phyloP scores from a whole-genome alignment of 2,329 filamentous ascomycete genomes.

The Chaetomium sp. region DNA sequence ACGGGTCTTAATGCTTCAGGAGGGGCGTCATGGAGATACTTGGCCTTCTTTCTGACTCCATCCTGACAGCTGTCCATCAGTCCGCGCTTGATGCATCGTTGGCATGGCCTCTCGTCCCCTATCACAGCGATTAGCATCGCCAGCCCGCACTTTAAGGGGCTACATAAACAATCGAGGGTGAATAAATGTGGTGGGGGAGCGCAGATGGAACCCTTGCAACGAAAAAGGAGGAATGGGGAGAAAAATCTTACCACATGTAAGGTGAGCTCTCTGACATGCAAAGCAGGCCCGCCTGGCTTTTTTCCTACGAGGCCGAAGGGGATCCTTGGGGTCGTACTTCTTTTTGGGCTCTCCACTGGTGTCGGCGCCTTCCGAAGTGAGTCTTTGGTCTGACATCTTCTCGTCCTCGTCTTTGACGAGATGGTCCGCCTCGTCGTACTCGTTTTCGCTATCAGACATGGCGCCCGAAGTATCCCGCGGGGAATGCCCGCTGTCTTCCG shows the following conservation, averaged over 20 bases:
- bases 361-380: conserved; percentile 47
- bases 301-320: conserved; percentile 84
- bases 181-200: neutral
- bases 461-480: conserved; percentile 59
- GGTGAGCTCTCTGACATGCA: conserved; percentile 94
- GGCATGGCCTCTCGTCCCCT: conserved; percentile 95
- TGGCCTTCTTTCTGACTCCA: conserved; percentile 96
- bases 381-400: conserved; percentile 54
- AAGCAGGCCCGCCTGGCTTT: conserved; percentile 95
- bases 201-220: neutral
- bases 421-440: conserved; percentile 54
- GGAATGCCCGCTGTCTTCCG: conserved; percentile 56
- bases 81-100: conserved; percentile 90
- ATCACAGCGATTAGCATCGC: conserved; percentile 32
- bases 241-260: conserved; percentile 87
- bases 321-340: conserved; percentile 84
- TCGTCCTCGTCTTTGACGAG: conserved; percentile 52
- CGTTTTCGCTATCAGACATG: conserved; percentile 62
- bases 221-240: neutral
- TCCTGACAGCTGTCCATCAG: conserved; percentile 92
- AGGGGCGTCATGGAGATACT: conserved; percentile 96
- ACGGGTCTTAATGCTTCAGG: conserved; percentile 88
- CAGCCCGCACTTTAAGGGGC: neutral
- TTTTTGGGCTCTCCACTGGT: conserved; percentile 61
- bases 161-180: neutral